Percentiles rank a stretch among this genome's conserved stretches.
These are phyloP conservation scores for Geotrichum australiense DNA, from an alignment of 1,139 yeast genomes.

Conservation along the genomic window DNA sequence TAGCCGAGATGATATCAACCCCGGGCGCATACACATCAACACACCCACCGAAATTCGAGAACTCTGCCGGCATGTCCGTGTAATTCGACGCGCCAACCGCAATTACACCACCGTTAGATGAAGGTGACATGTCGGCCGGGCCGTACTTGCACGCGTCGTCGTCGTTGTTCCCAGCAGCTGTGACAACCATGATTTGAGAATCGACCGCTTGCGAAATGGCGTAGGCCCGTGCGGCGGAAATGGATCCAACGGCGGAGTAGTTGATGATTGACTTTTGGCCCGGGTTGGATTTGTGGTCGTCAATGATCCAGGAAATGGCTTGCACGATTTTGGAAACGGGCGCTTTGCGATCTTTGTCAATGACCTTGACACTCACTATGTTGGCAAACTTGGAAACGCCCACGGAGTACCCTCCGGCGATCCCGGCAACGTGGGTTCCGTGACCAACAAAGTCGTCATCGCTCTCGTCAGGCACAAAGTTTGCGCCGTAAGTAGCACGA, in stretches of 20 bases:
- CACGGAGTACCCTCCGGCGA: slow-evolving; percentile 38
- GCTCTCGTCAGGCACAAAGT: slow-evolving; percentile 28
- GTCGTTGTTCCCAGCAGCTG: slow-evolving; percentile 85
- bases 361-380: slow-evolving; percentile 38
- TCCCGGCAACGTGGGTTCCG: slow-evolving; percentile 43
- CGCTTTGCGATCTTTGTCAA: slow-evolving; percentile 32
- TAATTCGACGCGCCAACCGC: slow-evolving; percentile 72
- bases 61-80: slow-evolving; percentile 51
- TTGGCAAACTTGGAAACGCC: slow-evolving; percentile 41
- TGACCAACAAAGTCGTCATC: slow-evolving; percentile 37
- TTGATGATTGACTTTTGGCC: slow-evolving; percentile 84
- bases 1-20: slow-evolving; percentile 65
- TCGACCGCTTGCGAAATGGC: slow-evolving; percentile 80
- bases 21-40: slow-evolving; percentile 87
- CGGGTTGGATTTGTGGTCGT: slow-evolving; percentile 52
- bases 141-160: slow-evolving; percentile 80
- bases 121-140: slow-evolving; percentile 64
- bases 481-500: slow-evolving; percentile 38
- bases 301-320: slow-evolving; percentile 36
- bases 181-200: slow-evolving; percentile 77
- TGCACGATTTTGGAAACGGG: slow-evolving; percentile 30
- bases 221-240: slow-evolving; percentile 70
- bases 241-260: slow-evolving; percentile 88
- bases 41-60: slow-evolving; percentile 64
- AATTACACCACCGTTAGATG: slow-evolving; percentile 47